Evolutionary conservation across 2,329 filamentous ascomycete species (phyloP), one percentile per base, ranked within the genome.

Genomic region (Lasiodiplodia sp.): DNA sequence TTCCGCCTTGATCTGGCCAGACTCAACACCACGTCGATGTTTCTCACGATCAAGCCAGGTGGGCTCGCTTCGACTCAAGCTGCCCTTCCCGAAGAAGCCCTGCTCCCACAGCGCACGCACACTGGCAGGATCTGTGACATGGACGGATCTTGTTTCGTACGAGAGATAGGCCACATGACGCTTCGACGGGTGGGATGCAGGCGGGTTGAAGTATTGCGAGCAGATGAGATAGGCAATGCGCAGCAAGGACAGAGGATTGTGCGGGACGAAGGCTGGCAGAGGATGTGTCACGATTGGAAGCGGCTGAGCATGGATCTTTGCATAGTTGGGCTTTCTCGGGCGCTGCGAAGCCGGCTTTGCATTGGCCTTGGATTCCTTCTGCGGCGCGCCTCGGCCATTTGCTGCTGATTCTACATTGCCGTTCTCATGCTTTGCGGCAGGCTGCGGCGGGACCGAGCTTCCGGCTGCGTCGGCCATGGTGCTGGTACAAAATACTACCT

Each of bases 21-120:
- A 64, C 37, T 37, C 16, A 16, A 57, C 23, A 12, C 92, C 92
- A 69, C 86, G 86, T 63, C 91, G 87, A 34, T 91, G 89, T 78
- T 92, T 91, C 79, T 97, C 93, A 71, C 92, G 86, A 71, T 92
- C 92, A 63, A 97, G 80, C 96, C 96, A 99, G 73, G 90, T 96
- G 3, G 95, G 95, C 78, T 99, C 95, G 84, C 94, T 97, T 74
- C 96, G 89, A 82, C 94, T 97, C 69, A 98, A 83, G 73, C 85
- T 95, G 55, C 96, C 96, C 80, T 97, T 97, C 58, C 96, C 96
- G 80, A 95, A 99, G 81, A 99, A 99, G 5, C 96, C 96, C 82
- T 96, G 93, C 80, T 97, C 92, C 96, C 96, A 99, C 28, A 99
- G 81, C 1, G 91, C 93, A 67, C 91, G 86, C 71, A 96, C 90